phyloP scores from a whole-genome alignment of 352 stramenopile species.

The Phytophthora colocasiae region DNA sequence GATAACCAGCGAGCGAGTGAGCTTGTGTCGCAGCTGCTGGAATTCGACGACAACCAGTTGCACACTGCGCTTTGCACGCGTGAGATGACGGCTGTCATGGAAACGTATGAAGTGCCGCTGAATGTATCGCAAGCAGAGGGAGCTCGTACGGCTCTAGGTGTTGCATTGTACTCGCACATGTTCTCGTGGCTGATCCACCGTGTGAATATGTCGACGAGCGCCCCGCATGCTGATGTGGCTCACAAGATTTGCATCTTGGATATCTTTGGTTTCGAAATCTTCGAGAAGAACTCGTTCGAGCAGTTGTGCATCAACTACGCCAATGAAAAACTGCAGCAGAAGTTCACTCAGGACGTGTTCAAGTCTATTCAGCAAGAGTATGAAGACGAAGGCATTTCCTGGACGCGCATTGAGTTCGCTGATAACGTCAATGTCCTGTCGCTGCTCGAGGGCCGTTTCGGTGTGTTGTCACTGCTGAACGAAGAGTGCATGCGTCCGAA shows the following conservation, averaged over 20 bases:
- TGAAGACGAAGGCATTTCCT: conserved; percentile 94
- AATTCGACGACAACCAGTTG: conserved; percentile 70
- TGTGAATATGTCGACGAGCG: conserved; percentile 83
- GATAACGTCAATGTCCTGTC: conserved; percentile 94
- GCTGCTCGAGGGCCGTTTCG: conserved; percentile 87
- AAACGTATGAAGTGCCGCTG: conserved; percentile 89
- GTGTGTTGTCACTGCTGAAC: conserved; percentile 94
- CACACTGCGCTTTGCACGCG: conserved; percentile 76
- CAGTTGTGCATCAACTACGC: conserved; percentile 97
- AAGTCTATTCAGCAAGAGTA: conserved; percentile 97
- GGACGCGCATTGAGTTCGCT: conserved; percentile 91
- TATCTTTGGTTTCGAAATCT: conserved; percentile 99
- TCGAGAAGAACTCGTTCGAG: conserved; percentile 97
- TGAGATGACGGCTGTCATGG: conserved; percentile 82
- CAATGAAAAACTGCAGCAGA: conserved; percentile 95
- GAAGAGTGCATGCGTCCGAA: conserved; percentile 93
- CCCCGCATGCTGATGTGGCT: conserved; percentile 50
- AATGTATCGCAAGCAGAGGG: conserved; percentile 81
- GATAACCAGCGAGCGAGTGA: conserved; percentile 57
- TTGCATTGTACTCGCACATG: conserved; percentile 94
- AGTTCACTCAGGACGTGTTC: conserved; percentile 95
- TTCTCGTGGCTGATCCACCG: conserved; percentile 97
- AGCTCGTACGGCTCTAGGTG: conserved; percentile 76
- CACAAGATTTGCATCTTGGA: conserved; percentile 94
- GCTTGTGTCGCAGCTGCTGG: conserved; percentile 71